Evolutionary conservation across 371 early-diverging fungal species (phyloP), one percentile per base, ranked within the genome.

Genomic region (Batkoa obscura): DNA sequence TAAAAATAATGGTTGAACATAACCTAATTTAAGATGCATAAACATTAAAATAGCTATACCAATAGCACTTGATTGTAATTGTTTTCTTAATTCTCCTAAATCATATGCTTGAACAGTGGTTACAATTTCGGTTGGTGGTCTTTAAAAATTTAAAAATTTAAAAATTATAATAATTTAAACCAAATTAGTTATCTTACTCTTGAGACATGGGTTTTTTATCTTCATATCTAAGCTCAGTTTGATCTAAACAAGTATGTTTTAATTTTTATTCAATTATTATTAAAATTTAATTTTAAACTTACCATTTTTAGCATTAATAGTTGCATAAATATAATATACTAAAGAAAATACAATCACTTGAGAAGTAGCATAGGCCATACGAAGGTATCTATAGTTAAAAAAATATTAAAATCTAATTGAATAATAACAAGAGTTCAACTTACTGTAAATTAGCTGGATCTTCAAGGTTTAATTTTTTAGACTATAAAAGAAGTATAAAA

Each of bases 11-110:
- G 94, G 94, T 60, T 90, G 88, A 59, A 85, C 78, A 60, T 87
- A 88, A 48, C 86, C 84, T 68, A 80, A 91, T 68, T 89, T 79
- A 70, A 80, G 84, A 71, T 92, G 86, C 73, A 92, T 79, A 50
- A 83, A 72, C 43, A 72, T 71, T 64, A 91, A 80, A 60, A 90
- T 72, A 48, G 69, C 72, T 37, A 83, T 62, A 31, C 84, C 79
- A 35, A 84, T 76, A 30, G 75, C 53, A 31, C 77, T 76, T 57
- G 81, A 78, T 62, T 81, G 81, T 55, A 84, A 68, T 53, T 76
- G 70, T 64, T 83, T 80, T 54, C 75, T 68, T 55, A 85, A 60
- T 68, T 92, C 83, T n/a, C 66, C 72, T 36, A 83, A 62, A 68
- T 94, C 94, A 64, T 92, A 86, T 34, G 84, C 86, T 55, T 68